Base-by-base conservation (phyloP, 139 green algal species). In the Coelastrella sp. region DNA sequence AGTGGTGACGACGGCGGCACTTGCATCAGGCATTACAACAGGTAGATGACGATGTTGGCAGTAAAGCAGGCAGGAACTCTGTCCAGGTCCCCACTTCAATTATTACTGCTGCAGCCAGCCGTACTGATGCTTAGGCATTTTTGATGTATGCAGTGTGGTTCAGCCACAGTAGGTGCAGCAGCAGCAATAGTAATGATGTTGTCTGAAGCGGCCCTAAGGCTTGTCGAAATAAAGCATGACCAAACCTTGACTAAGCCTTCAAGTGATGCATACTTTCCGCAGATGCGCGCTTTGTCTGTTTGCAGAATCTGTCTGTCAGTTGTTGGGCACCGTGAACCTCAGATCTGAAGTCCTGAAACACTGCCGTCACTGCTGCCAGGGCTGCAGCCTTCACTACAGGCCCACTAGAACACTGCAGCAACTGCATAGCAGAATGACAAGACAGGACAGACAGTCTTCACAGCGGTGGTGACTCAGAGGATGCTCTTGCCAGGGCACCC, bases 351-450 rank as follows among this genome's bases (percentile, higher is more conserved):
- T 87, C 65, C 17, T 63, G 17, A 49, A 87, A 87, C 4, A 65
- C 82, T 7, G 7, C 22, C 15, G 63, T 68, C 10, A 87, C 82
- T 35, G 82, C 82, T 24, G 25, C 27, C 22, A 87, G 82, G 8
- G 24, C 82, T 22, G 82, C 63, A 49, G n/a, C 7, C 59, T 78
- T 87, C 17, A 87, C 24, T 9, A 49, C 65, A 65, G 17, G 7
- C 4, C 63, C 82, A 65, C 65, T 78, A 12, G 27, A 66, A 15
- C 11, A 27, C 25, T 79, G 58, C 82, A 87, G 65, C 82, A 87
- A 49, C 82, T 87, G 82, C 27, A 78, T 24, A 59, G 59, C 59
- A 78, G 70, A 80, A 58, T 24, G 58, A 59, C 24, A 58, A 8
- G 10, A 58, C 24, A 22, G 15, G 63, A 14, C 63, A 22, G 63